A percentile compares a stretch with the other conserved stretches of the same genome.
Evolutionary conservation across 2,329 filamentous ascomycete species (phyloP).

Genomic region (Pyrenophora teres): DNA sequence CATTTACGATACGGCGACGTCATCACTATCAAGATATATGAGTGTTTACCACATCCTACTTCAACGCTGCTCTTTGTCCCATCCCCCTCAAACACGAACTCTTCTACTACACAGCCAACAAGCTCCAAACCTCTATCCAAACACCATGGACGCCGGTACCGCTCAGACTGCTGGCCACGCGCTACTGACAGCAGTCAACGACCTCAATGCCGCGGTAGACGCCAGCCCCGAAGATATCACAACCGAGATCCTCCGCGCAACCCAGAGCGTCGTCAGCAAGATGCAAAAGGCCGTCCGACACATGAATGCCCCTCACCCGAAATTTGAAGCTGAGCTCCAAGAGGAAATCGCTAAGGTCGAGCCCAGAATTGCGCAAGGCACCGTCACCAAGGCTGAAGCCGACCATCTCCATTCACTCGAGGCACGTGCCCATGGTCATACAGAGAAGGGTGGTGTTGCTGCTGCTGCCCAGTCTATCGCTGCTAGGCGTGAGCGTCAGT

Average conservation of each 20-base stretch:
- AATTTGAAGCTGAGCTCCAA: conserved; percentile 37
- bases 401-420: conserved; percentile 50
- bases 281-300: conserved; percentile 38
- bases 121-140: neutral
- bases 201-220: conserved; percentile 34
- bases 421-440: conserved; percentile 43
- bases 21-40: conserved; percentile 4
- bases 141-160: conserved; percentile 11
- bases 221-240: conserved; percentile 31
- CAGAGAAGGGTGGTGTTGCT: conserved; percentile 44
- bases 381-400: conserved; percentile 48
- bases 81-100: neutral
- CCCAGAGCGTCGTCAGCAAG: conserved; percentile 37
- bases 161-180: conserved; percentile 23
- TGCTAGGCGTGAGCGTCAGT: conserved; percentile 33
- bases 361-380: conserved; percentile 39
- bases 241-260: conserved; percentile 29
- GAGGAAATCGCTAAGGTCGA: conserved; percentile 39
- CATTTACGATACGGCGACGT: neutral
- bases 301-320: conserved; percentile 32
- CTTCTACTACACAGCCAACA: conserved; percentile 8
- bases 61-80: neutral
- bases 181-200: conserved; percentile 33
- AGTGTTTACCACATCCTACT: neutral
- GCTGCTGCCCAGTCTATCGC: conserved; percentile 49